Evolutionary conservation across 169 alveolate species (phyloP).

Genomic region (Plasmodium berghei): DNA sequence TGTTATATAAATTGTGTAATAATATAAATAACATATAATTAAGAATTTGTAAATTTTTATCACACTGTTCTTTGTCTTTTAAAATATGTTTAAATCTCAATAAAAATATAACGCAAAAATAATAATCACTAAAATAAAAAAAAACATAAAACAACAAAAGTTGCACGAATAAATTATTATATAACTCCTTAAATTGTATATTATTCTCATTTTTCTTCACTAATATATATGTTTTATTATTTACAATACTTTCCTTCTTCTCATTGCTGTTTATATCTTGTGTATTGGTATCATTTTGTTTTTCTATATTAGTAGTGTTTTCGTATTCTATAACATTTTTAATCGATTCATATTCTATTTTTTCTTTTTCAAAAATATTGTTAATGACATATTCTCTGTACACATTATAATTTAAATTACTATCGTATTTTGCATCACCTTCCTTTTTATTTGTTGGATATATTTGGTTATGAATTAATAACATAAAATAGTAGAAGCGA

Average conservation of each 20-base stretch:
- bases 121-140: slow-evolving; percentile 66
- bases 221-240: slow-evolving; percentile 4
- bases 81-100: slow-evolving; percentile 41
- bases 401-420: slow-evolving; percentile 31
- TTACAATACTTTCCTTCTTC: slow-evolving; percentile 8
- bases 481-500: slow-evolving; percentile 68
- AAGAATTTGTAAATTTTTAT: slow-evolving; percentile 3
- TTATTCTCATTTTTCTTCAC: slow-evolving; percentile 1
- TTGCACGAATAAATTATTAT: slow-evolving; percentile 32
- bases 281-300: background rate
- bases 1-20: slow-evolving; percentile 46
- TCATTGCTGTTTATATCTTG: slow-evolving; percentile 16
- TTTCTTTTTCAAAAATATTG: slow-evolving; percentile 67
- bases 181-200: slow-evolving; percentile 55
- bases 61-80: slow-evolving; percentile 31
- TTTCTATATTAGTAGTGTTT: background rate
- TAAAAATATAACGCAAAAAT: slow-evolving; percentile 59
- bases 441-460: slow-evolving; percentile 19
- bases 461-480: slow-evolving; percentile 54
- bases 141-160: slow-evolving; percentile 68
- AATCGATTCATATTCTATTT: slow-evolving; percentile 55
- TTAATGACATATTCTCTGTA: slow-evolving; percentile 30
- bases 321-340: slow-evolving; percentile 10
- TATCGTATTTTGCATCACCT: slow-evolving; percentile 38
- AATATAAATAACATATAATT: slow-evolving; percentile 62